Evolutionary conservation across 495 filamentous ascomycete genomes (phyloP).

Genomic region (Pyronema omphalodes): DNA sequence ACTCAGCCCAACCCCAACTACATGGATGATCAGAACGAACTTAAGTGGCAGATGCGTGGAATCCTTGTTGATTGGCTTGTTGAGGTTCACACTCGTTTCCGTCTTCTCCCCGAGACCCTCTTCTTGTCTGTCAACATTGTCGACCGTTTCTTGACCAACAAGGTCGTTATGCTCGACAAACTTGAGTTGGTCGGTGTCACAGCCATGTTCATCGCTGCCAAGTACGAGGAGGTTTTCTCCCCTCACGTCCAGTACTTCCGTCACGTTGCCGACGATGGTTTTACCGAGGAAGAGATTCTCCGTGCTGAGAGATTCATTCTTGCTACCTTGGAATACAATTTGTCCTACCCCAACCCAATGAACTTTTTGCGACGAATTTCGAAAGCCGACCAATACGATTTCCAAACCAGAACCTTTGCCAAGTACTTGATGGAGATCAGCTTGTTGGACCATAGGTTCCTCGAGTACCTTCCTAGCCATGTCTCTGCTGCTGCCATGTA

Average conservation of each 20-base stretch:
- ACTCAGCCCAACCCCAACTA: constrained; percentile 83
- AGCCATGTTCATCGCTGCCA: constrained; percentile 97
- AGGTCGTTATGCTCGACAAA: constrained; percentile 85
- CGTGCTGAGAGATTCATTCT: constrained; percentile 89
- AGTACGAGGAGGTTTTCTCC: constrained; percentile 95
- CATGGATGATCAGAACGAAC: constrained; percentile 78
- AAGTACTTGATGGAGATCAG: constrained; percentile 99
- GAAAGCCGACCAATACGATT: constrained; percentile 96
- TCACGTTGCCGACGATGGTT: constrained; percentile 90
- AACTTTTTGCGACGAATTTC: constrained; percentile 97
- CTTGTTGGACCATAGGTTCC: constrained; percentile 80
- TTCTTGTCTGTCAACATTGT: constrained; percentile 97
- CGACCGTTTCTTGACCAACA: constrained; percentile 84
- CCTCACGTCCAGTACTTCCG: constrained; percentile 94
- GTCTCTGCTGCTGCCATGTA: constrained; percentile 91
- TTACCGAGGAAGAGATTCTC: constrained; percentile 89
- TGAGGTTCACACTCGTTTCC: constrained; percentile 93
- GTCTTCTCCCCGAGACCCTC: constrained; percentile 89
- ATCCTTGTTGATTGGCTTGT: constrained; percentile 97
- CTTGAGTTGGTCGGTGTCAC: constrained; percentile 93
- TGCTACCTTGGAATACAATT: constrained; percentile 78
- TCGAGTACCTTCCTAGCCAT: constrained; percentile 70
- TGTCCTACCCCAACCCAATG: constrained; percentile 98
- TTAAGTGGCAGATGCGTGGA: constrained; percentile 97
- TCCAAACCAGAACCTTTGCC: constrained; percentile 85